phyloP scores from a whole-genome alignment of 768 basidiomycete genomes.

The Exsudoporus frostii region DNA sequence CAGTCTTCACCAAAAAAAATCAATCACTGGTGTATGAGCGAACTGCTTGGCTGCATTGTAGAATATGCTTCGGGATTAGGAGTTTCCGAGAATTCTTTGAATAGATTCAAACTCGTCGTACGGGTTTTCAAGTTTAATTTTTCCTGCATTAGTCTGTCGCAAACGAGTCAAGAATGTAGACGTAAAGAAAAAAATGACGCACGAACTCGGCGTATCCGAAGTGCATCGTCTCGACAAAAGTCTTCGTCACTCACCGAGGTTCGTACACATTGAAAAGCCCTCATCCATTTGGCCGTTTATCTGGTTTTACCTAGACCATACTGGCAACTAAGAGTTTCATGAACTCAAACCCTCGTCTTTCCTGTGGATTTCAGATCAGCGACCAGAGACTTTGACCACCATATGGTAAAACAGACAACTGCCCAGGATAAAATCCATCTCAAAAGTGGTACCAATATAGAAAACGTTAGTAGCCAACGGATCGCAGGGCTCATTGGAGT shows the following conservation, averaged over 20 bases:
- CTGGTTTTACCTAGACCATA: constrained; percentile 24
- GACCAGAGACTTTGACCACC: not conserved
- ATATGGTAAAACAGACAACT: not conserved
- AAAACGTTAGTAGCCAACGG: constrained; percentile 46
- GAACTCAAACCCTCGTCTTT: constrained; percentile 20
- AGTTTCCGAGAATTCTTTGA: not conserved
- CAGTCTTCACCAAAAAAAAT: not conserved
- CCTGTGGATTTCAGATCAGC: not conserved
- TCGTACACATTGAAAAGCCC: no score
- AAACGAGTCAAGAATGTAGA: not conserved
- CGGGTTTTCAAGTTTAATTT: not conserved
- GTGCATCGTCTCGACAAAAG: no score
- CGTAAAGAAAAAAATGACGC: not conserved
- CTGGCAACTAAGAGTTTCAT: constrained; percentile 14
- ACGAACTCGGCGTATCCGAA: no score
- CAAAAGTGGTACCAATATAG: constrained; percentile 39
- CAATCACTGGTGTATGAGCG: not conserved
- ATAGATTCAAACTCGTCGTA: not conserved
- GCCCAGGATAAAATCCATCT: constrained; percentile 33
- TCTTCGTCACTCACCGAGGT: no score
- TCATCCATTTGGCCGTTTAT: constrained; percentile 24
- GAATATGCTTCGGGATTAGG: not conserved
- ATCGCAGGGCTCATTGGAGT: constrained; percentile 24
- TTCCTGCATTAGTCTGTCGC: not conserved
- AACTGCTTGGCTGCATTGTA: not conserved